Base-by-base conservation (phyloP, 2,329 filamentous ascomycete genomes). In the Stylonectria norvegica region DNA sequence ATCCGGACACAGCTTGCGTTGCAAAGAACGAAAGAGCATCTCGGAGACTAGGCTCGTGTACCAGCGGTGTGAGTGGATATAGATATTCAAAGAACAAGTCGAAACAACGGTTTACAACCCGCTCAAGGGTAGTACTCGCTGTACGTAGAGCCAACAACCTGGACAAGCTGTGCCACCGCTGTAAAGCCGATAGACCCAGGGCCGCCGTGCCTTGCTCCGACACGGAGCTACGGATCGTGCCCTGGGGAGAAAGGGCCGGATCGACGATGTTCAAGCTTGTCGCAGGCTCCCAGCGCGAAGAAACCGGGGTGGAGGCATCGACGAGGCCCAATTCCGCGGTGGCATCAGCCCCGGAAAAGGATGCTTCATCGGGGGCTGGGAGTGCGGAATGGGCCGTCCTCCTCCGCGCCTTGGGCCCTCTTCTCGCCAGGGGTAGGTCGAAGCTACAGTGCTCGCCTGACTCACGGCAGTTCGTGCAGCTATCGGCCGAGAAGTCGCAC, bases 31-130 rank as follows among this genome's bases (percentile, higher is more conserved):
- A 53, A 17, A 69, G 42, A 14, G 57, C 63, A 18, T 63, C 53
- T 11, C 66, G 60, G 5, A 70, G 53, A 49, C 60, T 68, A 0
- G 65, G 59, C 32, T 70, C 67, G 43, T 70, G 67, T 3, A 70
- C 60, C 29, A 70, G 44, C 2, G 66, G 67, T 14, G 61, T 70
- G 2, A 70, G 57, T 2, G 67, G 67, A 35, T 65, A 69, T 3
- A 70, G 64, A 34, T 68, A 68, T 36, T 68, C 57, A 20, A 69
- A 69, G 42, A 69, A 70, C 15, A 69, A 46, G 39, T 66, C 58
- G 20, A 70, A 57, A 36, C 65, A 70, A 18, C 56, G 52, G 17
- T 51, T 56, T 5, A 62, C 53, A 5, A 60, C 48, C 5, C 45
- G 45, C 18, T 63, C 52, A 7, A 62, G 40, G 33, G 49, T 45